phyloP scores from a whole-genome alignment of 1,284 basidiomycete genomes.

The Rhizoctonia solani region DNA sequence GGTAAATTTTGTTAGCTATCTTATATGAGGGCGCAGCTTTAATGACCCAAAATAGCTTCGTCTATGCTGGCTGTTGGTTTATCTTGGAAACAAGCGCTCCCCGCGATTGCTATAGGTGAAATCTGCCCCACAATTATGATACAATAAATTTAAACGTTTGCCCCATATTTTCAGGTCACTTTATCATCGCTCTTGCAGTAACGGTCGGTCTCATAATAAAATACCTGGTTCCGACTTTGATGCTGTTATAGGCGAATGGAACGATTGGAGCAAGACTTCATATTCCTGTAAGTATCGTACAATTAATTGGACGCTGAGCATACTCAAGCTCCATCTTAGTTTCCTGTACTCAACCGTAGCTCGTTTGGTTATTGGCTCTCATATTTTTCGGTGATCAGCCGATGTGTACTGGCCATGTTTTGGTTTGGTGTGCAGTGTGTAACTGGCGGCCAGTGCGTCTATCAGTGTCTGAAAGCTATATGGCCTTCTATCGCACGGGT shows the following conservation, averaged over 20 bases:
- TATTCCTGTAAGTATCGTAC: conserved; percentile 47
- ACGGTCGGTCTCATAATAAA: too few relatives aligned
- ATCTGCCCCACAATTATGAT: conserved; percentile 51
- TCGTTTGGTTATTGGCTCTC: conserved; percentile 78
- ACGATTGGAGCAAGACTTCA: conserved; percentile 72
- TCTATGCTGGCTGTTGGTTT: conserved; percentile 69
- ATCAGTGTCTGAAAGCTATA: conserved; percentile 72
- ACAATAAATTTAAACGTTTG: neutral
- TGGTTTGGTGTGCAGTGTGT: conserved; percentile 39
- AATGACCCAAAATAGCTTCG: conserved; percentile 47
- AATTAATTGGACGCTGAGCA: neutral
- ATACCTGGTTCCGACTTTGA: too few relatives aligned
- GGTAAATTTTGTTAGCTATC: conserved; percentile 37
- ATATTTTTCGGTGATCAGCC: conserved; percentile 72
- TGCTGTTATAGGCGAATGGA: conserved; percentile 65
- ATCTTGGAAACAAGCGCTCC: conserved; percentile 66
- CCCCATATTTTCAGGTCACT: conserved; percentile 2
- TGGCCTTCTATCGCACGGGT: conserved; percentile 71
- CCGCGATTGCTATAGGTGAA: conserved; percentile 66
- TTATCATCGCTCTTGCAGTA: conserved; percentile 38
- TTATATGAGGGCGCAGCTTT: neutral
- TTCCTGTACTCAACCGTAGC: conserved; percentile 73
- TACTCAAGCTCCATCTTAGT: conserved; percentile 43
- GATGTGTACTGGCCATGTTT: conserved; percentile 46
- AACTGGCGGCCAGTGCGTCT: conserved; percentile 38